Conservation (phyloP, 352 stramenopile species). For the Globisporangium okanoganense region DNA sequence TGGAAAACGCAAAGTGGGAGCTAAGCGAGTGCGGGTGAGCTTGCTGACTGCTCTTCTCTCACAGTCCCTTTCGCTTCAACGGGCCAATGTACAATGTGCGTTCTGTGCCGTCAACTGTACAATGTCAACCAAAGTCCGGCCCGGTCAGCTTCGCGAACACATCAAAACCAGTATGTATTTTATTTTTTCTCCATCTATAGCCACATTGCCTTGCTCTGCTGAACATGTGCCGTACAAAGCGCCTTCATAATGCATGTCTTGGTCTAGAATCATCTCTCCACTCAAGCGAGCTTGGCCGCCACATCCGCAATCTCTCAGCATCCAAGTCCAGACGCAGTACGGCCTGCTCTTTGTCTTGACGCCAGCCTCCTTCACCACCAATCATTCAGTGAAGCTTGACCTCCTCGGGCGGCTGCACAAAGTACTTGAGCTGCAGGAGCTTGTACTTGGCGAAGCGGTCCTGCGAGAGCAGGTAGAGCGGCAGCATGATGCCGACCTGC, state of each 20-base stretch:
- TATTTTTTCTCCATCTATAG: neutral
- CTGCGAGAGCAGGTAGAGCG: constrained; percentile 59
- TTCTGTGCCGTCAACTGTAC: neutral
- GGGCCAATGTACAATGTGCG: neutral
- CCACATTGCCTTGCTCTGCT: too few species aligned
- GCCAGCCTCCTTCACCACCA: neutral
- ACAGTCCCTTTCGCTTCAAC: neutral
- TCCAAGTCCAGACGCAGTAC: neutral
- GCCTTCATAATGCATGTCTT: neutral
- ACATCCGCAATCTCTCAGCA: neutral
- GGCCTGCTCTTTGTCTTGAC: neutral
- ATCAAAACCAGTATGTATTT: neutral
- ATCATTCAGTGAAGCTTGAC: constrained; percentile 7
- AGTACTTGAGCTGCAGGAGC: constrained; percentile 56
- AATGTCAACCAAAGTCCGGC: neutral
- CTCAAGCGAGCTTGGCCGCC: neutral
- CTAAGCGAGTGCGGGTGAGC: neutral
- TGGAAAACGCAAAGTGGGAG: constrained; percentile 2
- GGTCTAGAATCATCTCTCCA: neutral
- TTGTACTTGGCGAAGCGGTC: constrained; percentile 44
- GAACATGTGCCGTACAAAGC: neutral
- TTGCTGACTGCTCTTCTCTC: neutral
- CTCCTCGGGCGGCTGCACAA: constrained; percentile 47
- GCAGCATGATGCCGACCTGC: constrained; percentile 54
- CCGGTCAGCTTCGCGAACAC: neutral